These are phyloP conservation scores for Pythium volutum DNA, from an alignment of 352 stramenopile genomes.

Conservation along the genomic window DNA sequence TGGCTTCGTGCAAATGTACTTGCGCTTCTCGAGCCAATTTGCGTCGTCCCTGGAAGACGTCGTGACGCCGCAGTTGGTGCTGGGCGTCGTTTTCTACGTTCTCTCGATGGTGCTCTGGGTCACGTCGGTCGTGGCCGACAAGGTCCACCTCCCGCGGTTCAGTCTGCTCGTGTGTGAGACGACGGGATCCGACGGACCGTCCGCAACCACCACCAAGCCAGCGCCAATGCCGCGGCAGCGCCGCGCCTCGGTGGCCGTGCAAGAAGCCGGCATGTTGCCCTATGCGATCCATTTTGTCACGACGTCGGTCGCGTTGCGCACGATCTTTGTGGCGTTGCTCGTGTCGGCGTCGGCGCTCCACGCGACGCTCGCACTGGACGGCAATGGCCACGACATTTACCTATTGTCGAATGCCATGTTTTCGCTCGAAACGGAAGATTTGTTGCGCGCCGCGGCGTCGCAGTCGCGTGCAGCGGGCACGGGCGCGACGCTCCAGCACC, in stretches of 20 bases:
- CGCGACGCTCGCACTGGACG: slow-evolving; percentile 9
- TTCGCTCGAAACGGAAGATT: slow-evolving; percentile 15
- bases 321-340: slow-evolving; percentile 5
- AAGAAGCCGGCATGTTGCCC: no score
- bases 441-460: no score
- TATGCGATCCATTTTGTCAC: not conserved
- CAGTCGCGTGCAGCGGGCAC: no score
- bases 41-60: slow-evolving; percentile 8
- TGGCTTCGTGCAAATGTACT: slow-evolving; percentile 16
- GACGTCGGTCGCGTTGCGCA: slow-evolving; percentile 6
- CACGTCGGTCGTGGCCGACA: not conserved
- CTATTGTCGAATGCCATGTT: slow-evolving; percentile 21
- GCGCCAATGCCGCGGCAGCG: not conserved
- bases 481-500: no score
- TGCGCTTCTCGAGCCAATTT: slow-evolving; percentile 13
- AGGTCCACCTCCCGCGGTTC: no score
- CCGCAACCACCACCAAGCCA: no score
- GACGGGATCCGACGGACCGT: no score
- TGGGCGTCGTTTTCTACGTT: not conserved
- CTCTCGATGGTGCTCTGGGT: slow-evolving; percentile 10
- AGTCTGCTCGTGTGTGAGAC: no score
- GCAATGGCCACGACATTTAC: slow-evolving; percentile 19
- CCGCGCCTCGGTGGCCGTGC: not conserved
- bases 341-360: slow-evolving; percentile 7
- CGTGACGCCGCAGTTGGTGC: not conserved